Conservation (phyloP, 805 yeast genomes). For the Ogataea pini region DNA sequence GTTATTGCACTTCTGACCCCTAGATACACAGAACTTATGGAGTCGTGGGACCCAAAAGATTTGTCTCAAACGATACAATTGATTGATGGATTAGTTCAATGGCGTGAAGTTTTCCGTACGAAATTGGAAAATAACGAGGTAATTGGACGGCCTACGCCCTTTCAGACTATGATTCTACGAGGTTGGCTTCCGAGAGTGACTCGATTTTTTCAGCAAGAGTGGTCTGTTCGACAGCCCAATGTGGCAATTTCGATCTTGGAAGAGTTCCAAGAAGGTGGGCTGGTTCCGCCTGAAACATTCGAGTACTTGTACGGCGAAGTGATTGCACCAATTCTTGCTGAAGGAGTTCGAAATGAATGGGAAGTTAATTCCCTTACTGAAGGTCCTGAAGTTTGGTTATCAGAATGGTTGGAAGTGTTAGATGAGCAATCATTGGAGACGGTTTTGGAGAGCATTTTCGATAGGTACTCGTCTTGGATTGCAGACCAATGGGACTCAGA, state of each 20-base stretch:
- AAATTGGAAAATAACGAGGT: slow-evolving; percentile 6
- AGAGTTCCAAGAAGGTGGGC: slow-evolving; percentile 26
- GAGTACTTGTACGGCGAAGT: slow-evolving; percentile 32
- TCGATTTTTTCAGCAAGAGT: slow-evolving; percentile 30
- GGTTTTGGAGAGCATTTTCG: slow-evolving; percentile 16
- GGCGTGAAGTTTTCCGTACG: slow-evolving; percentile 25
- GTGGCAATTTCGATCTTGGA: slow-evolving; percentile 42
- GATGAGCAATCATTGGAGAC: slow-evolving; percentile 19
- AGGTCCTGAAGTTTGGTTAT: slow-evolving; percentile 28
- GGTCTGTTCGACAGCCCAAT: slow-evolving; percentile 43
- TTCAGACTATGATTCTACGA: slow-evolving; percentile 38
- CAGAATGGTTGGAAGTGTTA: slow-evolving; percentile 30
- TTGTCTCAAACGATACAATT: slow-evolving; percentile 32
- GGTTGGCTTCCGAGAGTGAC: slow-evolving; percentile 40
- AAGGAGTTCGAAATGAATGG: slow-evolving; percentile 40
- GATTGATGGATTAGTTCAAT: slow-evolving; percentile 31
- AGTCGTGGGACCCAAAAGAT: slow-evolving; percentile 41
- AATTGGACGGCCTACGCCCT: slow-evolving; percentile 21
- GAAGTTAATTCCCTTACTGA: slow-evolving; percentile 15
- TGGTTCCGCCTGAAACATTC: slow-evolving; percentile 33
- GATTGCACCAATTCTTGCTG: slow-evolving; percentile 40
- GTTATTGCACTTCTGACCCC: slow-evolving; percentile 27
- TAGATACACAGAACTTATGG: slow-evolving; percentile 21
- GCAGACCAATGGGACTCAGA: slow-evolving; percentile 21
- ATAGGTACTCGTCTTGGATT: slow-evolving; percentile 27